phyloP scores from a whole-genome alignment of 2,329 filamentous ascomycete genomes.

The Trichoderma breve region DNA sequence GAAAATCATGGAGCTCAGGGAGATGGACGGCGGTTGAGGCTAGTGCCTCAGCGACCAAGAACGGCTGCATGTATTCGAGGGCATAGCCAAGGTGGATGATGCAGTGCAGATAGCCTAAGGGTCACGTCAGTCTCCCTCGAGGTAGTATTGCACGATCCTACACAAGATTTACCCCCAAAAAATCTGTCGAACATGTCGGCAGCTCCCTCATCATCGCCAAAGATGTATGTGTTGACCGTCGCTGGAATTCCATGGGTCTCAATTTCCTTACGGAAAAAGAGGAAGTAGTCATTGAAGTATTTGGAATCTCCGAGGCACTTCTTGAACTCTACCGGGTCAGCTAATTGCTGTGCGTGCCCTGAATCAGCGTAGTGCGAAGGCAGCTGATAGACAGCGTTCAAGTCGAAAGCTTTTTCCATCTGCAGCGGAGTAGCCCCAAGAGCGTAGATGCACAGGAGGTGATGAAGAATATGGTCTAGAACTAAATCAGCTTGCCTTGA shows the following conservation, averaged over 20 bases:
- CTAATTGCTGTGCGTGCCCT: background rate
- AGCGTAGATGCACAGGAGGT: background rate
- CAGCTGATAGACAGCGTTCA: background rate
- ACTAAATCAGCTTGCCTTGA: background rate
- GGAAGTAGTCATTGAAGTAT: background rate
- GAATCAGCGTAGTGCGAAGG: background rate
- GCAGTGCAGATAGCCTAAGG: background rate
- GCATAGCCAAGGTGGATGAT: background rate
- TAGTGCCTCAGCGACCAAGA: background rate
- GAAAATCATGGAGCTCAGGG: background rate
- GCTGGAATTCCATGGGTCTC: background rate
- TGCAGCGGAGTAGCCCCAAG: background rate
- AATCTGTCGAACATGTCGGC: background rate
- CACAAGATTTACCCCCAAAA: background rate
- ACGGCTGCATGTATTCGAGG: background rate
- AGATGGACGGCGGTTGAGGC: background rate
- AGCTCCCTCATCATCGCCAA: background rate
- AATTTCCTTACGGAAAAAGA: background rate
- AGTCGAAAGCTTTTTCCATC: background rate
- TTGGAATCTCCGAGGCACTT: background rate
- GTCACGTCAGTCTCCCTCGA: background rate
- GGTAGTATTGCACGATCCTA: background rate
- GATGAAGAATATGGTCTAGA: background rate
- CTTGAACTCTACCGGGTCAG: background rate
- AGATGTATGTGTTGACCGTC: background rate